These are phyloP conservation scores for Alnus rubra DNA, from an alignment of 306 rosid genomes.

Conservation along the genomic window DNA sequence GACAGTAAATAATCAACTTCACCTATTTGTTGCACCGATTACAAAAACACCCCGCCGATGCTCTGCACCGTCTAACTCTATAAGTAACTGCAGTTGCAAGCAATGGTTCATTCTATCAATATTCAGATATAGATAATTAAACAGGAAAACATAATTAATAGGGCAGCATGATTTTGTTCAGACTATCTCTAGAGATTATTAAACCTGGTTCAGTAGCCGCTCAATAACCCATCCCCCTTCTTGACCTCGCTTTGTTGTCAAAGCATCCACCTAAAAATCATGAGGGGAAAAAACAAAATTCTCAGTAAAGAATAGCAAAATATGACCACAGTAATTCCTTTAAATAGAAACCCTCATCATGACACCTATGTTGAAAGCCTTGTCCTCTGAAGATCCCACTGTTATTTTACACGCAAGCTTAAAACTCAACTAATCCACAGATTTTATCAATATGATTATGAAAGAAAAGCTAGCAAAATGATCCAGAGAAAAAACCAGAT, in stretches of 20 bases:
- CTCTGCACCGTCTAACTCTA: slow-evolving; percentile 81
- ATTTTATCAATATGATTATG: not conserved
- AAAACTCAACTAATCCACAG: not conserved
- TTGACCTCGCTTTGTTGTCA: slow-evolving; percentile 73
- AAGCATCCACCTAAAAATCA: slow-evolving; percentile 72
- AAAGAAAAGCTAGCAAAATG: not conserved
- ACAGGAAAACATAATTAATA: not conserved
- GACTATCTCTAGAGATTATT: slow-evolving; percentile 8
- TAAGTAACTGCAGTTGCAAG: slow-evolving; percentile 47
- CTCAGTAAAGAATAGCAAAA: too few species aligned
- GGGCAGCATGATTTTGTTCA: not conserved
- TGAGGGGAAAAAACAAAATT: not conserved
- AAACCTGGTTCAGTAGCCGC: slow-evolving; percentile 72
- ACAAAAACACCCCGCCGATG: slow-evolving; percentile 83
- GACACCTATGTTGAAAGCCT: not conserved
- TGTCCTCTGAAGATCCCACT: not conserved
- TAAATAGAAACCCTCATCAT: not conserved
- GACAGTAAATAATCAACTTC: slow-evolving; percentile 13
- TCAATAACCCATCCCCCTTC: slow-evolving; percentile 89
- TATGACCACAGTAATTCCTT: too few species aligned
- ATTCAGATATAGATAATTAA: not conserved
- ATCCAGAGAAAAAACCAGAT: not conserved
- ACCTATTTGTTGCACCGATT: slow-evolving; percentile 97
- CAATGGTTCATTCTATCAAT: slow-evolving; percentile 23
- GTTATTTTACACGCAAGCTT: not conserved